phyloP scores from a whole-genome alignment of 306 rosid genomes.

The Mucuna pruriens region DNA sequence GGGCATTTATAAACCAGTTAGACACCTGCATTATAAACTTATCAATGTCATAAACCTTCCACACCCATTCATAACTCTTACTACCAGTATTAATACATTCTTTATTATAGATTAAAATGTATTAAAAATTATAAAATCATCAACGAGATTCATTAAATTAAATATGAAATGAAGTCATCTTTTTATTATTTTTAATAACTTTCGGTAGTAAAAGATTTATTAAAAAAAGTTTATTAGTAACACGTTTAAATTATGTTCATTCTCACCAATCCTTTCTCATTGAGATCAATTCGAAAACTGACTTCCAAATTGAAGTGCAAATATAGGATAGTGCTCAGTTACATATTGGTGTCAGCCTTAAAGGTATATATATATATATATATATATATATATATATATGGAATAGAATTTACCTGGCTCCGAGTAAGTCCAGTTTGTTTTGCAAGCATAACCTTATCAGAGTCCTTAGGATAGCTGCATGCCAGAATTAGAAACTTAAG shows the following conservation, averaged over 20 bases:
- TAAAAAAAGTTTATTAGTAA: too few species aligned
- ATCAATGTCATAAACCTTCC: neutral
- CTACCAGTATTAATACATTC: too few species aligned
- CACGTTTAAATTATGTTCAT: neutral
- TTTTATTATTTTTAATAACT: too few species aligned
- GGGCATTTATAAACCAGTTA: conserved; percentile 88
- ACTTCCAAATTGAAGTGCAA: neutral
- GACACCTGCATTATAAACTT: conserved; percentile 61
- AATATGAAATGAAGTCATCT: too few species aligned
- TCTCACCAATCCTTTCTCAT: neutral
- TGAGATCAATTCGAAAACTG: neutral
- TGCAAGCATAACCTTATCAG: conserved; percentile 81
- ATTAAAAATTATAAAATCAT: too few species aligned
- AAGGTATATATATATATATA: neutral
- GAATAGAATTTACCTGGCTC: conserved; percentile 59
- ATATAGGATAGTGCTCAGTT: neutral
- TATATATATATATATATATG: neutral
- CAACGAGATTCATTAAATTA: too few species aligned
- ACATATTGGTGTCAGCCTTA: neutral
- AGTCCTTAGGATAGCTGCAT: conserved; percentile 78
- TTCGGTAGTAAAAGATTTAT: too few species aligned
- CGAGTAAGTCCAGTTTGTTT: conserved; percentile 88
- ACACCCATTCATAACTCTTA: neutral
- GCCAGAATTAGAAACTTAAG: neutral
- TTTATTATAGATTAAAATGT: too few species aligned